Conservation (phyloP, 75 land plant species). For the Cryptomeria japonica region DNA sequence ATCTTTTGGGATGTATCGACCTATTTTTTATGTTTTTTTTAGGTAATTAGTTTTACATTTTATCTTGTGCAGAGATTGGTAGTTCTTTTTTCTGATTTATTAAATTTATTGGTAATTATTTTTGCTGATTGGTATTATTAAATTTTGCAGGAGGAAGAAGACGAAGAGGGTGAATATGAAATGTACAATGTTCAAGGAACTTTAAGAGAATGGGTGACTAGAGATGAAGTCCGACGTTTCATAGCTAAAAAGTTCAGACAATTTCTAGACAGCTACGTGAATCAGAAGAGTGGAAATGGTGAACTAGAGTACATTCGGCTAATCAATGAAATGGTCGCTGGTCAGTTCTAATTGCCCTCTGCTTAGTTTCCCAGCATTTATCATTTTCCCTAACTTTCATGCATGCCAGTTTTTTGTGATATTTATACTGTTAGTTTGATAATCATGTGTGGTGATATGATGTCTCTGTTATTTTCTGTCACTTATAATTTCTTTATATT, state of each 20-base stretch:
- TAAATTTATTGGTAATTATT: neutral
- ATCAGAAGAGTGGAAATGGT: conserved; percentile 64
- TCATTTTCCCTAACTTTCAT: neutral
- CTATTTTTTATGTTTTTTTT: neutral
- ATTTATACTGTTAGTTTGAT: neutral
- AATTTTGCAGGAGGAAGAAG: conserved; percentile 62
- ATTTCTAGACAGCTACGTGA: conserved; percentile 73
- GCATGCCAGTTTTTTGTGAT: neutral
- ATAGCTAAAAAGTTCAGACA: conserved; percentile 86
- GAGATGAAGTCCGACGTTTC: conserved; percentile 95
- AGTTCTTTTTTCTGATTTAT: neutral
- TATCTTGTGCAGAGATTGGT: neutral
- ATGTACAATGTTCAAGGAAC: conserved; percentile 90
- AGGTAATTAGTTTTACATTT: neutral
- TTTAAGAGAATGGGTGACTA: conserved; percentile 87
- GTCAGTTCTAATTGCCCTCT: conserved; percentile 28
- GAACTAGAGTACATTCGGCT: conserved; percentile 71
- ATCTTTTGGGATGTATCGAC: neutral
- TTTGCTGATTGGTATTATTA: neutral
- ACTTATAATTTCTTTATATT: neutral
- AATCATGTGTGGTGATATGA: neutral
- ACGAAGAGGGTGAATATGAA: conserved; percentile 68
- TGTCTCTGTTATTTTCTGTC: neutral
- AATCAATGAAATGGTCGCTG: conserved; percentile 91
- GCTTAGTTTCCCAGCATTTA: neutral